Base-by-base conservation (phyloP, 441 rosid species). In the Metrosideros polymorpha region DNA sequence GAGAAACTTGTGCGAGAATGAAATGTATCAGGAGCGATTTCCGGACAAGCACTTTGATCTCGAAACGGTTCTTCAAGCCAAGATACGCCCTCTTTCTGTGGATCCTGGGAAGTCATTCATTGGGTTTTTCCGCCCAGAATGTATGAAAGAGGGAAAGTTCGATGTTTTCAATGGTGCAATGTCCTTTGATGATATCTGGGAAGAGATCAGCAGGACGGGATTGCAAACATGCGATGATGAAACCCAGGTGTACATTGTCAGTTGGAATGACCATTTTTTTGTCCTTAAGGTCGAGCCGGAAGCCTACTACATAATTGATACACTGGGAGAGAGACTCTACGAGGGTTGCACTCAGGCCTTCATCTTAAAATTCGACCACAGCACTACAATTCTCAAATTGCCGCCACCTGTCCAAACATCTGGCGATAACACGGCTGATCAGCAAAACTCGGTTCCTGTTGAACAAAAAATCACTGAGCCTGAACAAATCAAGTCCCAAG, bases 201-300 rank as follows among this genome's bases (percentile, higher is more conserved):
- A 95, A 47, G 98, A 97, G 92, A 94, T 97, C 52, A 89, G 90
- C 71, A 87, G 86, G 24, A 52, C 50, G 86, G 90, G 61, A 77
- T 86, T 88, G n/a, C 89, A 92, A 57, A 57, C 89, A 2, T 43
- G 77, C 22, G 87, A 82, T 54, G 86, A 88, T 59, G 95, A 89
- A 15, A 91, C 92, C 15, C 84, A 42, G 45, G 90, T 95, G 75
- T 95, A 93, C 89, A 92, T 95, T 84, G 91, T 96, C 30, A 95
- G 99, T 84, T 95, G 99, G 99, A 96, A 96, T 84, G 99, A 96
- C 88, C 99, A 96, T 89, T 96, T 96, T 86, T 96, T 96, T 85
- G 88, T 94, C 56, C 94, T 96, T 17, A 94, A 91, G 90, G 95
- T 96, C 59, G 98, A 95, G 61, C 91, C 86, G 10, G 97, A 94